These are phyloP conservation scores for Didymella segeticola DNA, from an alignment of 2,329 filamentous ascomycete species.

Conservation along the genomic window DNA sequence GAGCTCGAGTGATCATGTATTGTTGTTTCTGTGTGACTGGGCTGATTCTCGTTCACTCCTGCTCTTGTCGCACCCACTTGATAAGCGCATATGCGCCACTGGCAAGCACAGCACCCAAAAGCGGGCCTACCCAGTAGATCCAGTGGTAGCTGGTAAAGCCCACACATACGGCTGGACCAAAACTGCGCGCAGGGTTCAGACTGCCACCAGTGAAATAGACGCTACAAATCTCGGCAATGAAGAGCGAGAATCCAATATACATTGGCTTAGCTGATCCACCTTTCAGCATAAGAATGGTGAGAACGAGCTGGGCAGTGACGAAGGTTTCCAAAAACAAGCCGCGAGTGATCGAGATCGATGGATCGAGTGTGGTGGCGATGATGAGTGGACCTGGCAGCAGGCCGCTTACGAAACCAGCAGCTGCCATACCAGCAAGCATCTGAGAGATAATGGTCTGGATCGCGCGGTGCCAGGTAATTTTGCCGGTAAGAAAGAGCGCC, in stretches of 20 bases:
- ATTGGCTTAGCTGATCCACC: constrained; percentile 69
- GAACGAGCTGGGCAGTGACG: constrained; percentile 44
- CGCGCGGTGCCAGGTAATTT: constrained; percentile 32
- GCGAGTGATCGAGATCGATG: constrained; percentile 31
- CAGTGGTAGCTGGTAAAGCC: constrained; percentile 51
- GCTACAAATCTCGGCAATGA: constrained; percentile 63
- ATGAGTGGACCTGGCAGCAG: constrained; percentile 40
- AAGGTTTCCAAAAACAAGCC: constrained; percentile 42
- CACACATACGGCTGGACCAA: constrained; percentile 53
- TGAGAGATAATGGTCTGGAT: constrained; percentile 37
- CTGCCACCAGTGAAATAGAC: constrained; percentile 56
- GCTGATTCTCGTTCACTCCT: background rate
- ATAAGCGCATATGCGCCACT: constrained; percentile 57
- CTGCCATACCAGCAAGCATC: constrained; percentile 39
- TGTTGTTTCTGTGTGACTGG: background rate
- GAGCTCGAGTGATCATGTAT: background rate
- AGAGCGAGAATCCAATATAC: constrained; percentile 73
- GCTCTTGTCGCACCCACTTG: constrained; percentile 21
- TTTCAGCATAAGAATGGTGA: constrained; percentile 63
- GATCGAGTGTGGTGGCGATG: constrained; percentile 30
- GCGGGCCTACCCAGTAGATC: constrained; percentile 54
- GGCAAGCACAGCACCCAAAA: constrained; percentile 52
- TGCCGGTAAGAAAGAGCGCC: constrained; percentile 28
- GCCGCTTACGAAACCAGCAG: constrained; percentile 37
- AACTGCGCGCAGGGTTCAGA: constrained; percentile 55